phyloP scores from a whole-genome alignment of 2,329 filamentous ascomycete genomes.

The Exophiala sideris region DNA sequence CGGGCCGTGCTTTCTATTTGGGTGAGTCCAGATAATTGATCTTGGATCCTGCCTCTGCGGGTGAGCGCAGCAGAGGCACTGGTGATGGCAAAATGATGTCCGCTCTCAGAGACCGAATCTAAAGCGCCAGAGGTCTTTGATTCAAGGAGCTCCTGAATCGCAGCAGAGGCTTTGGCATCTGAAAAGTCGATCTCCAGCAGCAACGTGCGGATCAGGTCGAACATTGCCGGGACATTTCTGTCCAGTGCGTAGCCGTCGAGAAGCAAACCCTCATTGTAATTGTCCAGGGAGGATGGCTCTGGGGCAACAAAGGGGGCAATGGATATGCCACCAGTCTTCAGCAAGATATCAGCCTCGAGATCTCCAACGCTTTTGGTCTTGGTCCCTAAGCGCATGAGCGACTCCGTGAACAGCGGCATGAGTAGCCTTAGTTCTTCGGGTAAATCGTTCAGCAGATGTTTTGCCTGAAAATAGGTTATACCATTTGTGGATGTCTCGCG shows the following conservation, averaged over 20 bases:
- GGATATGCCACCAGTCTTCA: conserved; percentile 88
- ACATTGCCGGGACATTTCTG: conserved; percentile 85
- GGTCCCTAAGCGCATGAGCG: conserved; percentile 89
- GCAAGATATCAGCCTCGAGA: conserved; percentile 90
- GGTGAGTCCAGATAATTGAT: conserved; percentile 85
- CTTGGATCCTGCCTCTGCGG: conserved; percentile 65
- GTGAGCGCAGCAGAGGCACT: conserved; percentile 79
- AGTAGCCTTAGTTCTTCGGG: conserved; percentile 80
- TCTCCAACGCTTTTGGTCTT: conserved; percentile 86
- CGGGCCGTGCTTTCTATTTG: conserved; percentile 82
- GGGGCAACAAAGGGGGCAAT: conserved; percentile 80
- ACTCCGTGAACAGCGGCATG: conserved; percentile 85
- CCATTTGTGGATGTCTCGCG: conserved; percentile 91
- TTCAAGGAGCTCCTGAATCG: conserved; percentile 82
- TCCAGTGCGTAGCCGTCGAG: conserved; percentile 87
- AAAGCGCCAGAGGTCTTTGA: conserved; percentile 84
- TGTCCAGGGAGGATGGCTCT: conserved; percentile 67
- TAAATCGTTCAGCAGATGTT: conserved; percentile 74
- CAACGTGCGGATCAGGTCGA: conserved; percentile 75
- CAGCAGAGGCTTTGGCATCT: conserved; percentile 71
- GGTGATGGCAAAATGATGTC: conserved; percentile 80
- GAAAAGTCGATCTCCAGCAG: conserved; percentile 88
- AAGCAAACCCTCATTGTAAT: conserved; percentile 74
- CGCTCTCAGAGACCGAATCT: conserved; percentile 85
- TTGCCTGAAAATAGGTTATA: conserved; percentile 88